These are phyloP conservation scores for Coniophora puteana DNA, from an alignment of 1,284 basidiomycete genomes.

Conservation along the genomic window DNA sequence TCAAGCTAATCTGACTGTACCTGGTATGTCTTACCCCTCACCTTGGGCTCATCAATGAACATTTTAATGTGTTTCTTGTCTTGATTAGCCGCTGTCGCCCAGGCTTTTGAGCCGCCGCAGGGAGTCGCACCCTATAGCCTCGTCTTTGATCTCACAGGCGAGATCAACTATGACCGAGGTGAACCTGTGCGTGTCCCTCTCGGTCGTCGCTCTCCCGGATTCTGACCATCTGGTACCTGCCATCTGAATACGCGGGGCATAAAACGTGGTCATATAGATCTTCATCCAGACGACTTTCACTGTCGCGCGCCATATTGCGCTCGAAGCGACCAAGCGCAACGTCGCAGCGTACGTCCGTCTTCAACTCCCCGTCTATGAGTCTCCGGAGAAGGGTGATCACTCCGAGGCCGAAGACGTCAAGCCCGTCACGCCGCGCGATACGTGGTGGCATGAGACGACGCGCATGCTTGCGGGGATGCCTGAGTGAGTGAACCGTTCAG, in stretches of 20 bases:
- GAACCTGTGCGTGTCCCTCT: conserved; percentile 55
- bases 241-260: no score
- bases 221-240: conserved; percentile 9
- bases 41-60: no score
- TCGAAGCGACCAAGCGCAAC: conserved; percentile 62
- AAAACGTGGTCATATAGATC: conserved; percentile 43
- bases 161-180: conserved; percentile 73
- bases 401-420: conserved; percentile 75
- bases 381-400: conserved; percentile 60
- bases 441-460: conserved; percentile 89
- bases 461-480: conserved; percentile 73
- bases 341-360: conserved; percentile 78
- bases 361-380: conserved; percentile 82
- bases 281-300: conserved; percentile 79
- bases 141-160: conserved; percentile 82
- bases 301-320: conserved; percentile 64
- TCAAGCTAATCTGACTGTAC: conserved; percentile 76
- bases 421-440: conserved; percentile 70
- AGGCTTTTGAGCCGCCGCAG: conserved; percentile 65
- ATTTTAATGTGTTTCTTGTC: conserved; percentile 7
- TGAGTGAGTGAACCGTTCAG: conserved; percentile 44
- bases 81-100: conserved; percentile 54
- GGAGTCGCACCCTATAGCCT: conserved; percentile 64
- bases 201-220: conserved; percentile 3
- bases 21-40: conserved; percentile 41